Percentiles rank a stretch among this genome's conserved stretches.
phyloP scores from a whole-genome alignment of 305 asterid genomes.

The Fraxinus angustifolia region DNA sequence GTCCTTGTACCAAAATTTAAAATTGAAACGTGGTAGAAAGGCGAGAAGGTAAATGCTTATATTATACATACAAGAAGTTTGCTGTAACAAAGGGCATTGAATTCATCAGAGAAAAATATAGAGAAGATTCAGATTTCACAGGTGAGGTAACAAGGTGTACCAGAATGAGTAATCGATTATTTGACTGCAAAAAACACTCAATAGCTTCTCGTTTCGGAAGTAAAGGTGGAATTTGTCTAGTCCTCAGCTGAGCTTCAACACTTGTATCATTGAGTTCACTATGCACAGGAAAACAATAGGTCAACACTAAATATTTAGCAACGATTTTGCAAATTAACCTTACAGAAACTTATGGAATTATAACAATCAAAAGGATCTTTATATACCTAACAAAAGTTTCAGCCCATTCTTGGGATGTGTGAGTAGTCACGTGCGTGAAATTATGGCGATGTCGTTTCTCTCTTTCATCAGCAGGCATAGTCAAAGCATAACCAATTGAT shows the following conservation, averaged over 20 bases:
- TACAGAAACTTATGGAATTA: not conserved
- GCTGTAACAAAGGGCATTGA: not conserved
- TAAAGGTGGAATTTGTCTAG: slow-evolving; percentile 73
- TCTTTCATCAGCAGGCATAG: slow-evolving; percentile 76
- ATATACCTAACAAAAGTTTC: slow-evolving; percentile 84
- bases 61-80: not conserved
- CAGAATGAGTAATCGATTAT: slow-evolving; percentile 77
- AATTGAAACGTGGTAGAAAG: not conserved
- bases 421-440: slow-evolving; percentile 78
- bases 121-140: not conserved
- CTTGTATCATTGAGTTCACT: slow-evolving; percentile 91
- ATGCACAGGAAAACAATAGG: slow-evolving; percentile 19
- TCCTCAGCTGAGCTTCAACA: slow-evolving; percentile 86
- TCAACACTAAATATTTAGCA: slow-evolving; percentile 18
- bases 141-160: slow-evolving; percentile 31
- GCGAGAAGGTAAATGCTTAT: not conserved
- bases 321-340: not conserved
- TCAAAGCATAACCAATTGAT: slow-evolving; percentile 74
- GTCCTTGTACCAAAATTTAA: not conserved
- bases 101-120: not conserved
- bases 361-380: not conserved
- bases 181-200: slow-evolving; percentile 48
- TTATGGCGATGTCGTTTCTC: slow-evolving; percentile 84
- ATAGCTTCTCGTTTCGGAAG: slow-evolving; percentile 66
- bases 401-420: slow-evolving; percentile 94